A percentile compares a stretch with the other conserved stretches of the same genome.
Evolutionary conservation across 2,329 filamentous ascomycete species (phyloP).

Genomic region (Pseudovirgaria hyperparasitica): DNA sequence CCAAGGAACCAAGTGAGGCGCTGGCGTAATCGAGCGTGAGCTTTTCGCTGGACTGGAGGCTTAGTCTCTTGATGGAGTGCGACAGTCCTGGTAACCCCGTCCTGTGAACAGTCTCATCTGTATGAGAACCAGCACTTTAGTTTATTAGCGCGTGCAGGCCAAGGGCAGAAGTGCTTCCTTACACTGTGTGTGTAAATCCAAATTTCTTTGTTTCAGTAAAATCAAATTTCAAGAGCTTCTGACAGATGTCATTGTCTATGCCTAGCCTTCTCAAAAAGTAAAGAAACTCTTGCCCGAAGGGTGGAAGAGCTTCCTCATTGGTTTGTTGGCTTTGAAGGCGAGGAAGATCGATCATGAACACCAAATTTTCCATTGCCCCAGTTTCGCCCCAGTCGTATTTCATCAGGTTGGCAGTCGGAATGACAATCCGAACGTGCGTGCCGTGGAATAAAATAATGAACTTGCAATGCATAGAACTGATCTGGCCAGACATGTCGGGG

Average conservation of each 20-base stretch:
- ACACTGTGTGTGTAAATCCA: conserved; percentile 80
- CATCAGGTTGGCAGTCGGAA: conserved; percentile 80
- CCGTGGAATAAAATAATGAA: conserved; percentile 77
- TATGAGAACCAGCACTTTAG: conserved; percentile 19
- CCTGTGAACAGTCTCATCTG: conserved; percentile 24
- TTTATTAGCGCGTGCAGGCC: conserved; percentile 3
- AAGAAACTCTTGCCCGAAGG: conserved; percentile 57
- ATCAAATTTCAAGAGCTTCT: conserved; percentile 66
- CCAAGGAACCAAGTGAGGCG: conserved; percentile 71
- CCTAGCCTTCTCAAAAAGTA: conserved; percentile 58
- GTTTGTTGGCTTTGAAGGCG: conserved; percentile 26
- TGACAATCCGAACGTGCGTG: conserved; percentile 60
- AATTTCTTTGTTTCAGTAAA: conserved; percentile 60
- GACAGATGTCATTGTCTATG: conserved; percentile 50
- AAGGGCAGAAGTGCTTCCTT: conserved; percentile 19
- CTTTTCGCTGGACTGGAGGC: conserved; percentile 18
- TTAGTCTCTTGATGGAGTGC: conserved; percentile 39
- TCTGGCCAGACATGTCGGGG: conserved; percentile 59
- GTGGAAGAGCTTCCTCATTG: conserved; percentile 24
- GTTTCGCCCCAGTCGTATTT: conserved; percentile 82
- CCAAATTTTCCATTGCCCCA: conserved; percentile 74
- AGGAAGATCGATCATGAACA: conserved; percentile 89
- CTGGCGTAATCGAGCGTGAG: conserved; percentile 64
- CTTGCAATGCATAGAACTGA: conserved; percentile 85
- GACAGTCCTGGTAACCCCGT: conserved; percentile 68